phyloP scores from a whole-genome alignment of 75 land plant genomes.

The Pseudotsuga menziesii region DNA sequence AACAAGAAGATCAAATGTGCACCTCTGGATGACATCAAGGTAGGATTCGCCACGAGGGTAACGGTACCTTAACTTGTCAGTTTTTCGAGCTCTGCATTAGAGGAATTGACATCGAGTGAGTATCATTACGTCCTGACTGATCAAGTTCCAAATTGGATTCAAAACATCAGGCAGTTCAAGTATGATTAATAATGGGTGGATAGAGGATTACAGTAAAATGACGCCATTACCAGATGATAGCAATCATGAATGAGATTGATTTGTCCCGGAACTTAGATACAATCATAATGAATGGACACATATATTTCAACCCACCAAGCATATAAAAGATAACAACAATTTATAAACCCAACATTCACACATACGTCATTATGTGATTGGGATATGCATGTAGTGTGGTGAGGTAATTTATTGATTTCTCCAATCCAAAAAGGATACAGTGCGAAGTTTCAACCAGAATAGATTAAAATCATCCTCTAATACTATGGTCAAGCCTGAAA shows the following conservation, averaged over 20 bases:
- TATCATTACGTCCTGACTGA: neutral
- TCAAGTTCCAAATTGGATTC: neutral
- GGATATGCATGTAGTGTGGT: neutral
- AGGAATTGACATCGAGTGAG: neutral
- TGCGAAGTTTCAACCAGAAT: no score
- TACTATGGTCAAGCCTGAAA: no score
- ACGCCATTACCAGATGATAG: neutral
- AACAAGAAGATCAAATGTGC: neutral
- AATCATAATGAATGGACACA: neutral
- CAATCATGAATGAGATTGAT: neutral
- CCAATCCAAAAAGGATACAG: neutral
- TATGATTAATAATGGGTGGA: neutral
- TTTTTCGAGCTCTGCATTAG: conserved; percentile 71
- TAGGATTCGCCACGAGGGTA: conserved; percentile 99
- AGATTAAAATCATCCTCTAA: no score
- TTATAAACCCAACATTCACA: neutral
- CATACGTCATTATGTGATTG: neutral
- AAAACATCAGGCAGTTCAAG: neutral
- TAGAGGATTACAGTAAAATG: neutral
- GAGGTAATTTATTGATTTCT: neutral
- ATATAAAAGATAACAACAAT: neutral
- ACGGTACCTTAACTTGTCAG: conserved; percentile 88
- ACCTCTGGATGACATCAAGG: conserved; percentile 99
- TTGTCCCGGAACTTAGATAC: neutral
- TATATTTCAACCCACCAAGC: neutral